Conservation (phyloP, 148 eudicot genomes). For the Cornus florida region DNA sequence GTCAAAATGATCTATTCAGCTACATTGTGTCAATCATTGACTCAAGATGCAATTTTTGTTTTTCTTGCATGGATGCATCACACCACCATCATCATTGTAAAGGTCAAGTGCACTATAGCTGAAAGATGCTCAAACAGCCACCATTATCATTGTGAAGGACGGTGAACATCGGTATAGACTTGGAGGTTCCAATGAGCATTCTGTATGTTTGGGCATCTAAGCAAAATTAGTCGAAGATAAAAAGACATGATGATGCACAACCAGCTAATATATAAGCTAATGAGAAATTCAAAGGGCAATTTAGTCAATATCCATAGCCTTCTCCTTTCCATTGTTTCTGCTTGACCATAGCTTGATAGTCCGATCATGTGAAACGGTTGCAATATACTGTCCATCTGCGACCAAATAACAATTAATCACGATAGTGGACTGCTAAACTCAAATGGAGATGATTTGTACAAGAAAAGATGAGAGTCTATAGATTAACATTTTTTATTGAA, state of each 20-base stretch:
- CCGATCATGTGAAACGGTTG: conserved; percentile 84
- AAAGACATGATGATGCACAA: not conserved
- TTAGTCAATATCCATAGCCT: conserved; percentile 74
- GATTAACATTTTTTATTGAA: not conserved
- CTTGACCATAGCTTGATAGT: conserved; percentile 85
- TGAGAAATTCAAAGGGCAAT: not conserved
- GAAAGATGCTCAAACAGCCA: not conserved
- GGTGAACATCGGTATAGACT: not conserved
- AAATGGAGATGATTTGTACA: not conserved
- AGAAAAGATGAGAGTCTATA: not conserved
- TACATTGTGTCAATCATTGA: too few species aligned
- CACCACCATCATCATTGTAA: not conserved
- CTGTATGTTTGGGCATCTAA: not conserved
- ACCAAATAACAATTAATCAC: conserved; percentile 6
- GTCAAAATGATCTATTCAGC: too few species aligned
- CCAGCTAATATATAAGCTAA: not conserved
- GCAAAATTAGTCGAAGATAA: not conserved
- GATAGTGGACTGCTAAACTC: not conserved
- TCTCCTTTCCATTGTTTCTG: conserved; percentile 48
- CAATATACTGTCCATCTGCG: conserved; percentile 82
- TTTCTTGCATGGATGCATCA: too few species aligned
- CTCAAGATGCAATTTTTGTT: too few species aligned
- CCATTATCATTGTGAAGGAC: not conserved
- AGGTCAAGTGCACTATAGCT: not conserved
- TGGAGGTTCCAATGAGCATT: not conserved